Conservation (phyloP, 2,329 filamentous ascomycete genomes). For the Graphilbum fragrans region DNA sequence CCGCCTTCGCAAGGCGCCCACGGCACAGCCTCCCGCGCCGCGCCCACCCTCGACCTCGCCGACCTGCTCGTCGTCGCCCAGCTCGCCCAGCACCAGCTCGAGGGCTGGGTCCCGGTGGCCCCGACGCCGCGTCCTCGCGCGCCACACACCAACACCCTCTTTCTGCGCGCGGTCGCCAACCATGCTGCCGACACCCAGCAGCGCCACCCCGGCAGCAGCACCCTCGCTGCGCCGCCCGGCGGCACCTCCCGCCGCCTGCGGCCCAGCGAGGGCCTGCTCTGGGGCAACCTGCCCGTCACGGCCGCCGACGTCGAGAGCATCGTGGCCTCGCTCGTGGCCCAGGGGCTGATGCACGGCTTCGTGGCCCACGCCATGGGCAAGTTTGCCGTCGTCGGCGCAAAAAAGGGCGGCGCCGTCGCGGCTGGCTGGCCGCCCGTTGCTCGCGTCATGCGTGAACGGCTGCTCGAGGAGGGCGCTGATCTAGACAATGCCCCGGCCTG, state of each 20-base stretch:
- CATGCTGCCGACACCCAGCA: slow-evolving; percentile 18
- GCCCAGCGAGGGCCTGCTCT: slow-evolving; percentile 48
- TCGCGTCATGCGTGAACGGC: slow-evolving; percentile 51
- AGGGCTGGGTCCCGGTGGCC: slow-evolving; percentile 38
- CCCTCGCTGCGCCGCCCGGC: slow-evolving; percentile 33
- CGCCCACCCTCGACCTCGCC: slow-evolving; percentile 62
- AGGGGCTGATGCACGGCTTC: slow-evolving; percentile 74
- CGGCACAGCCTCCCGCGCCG: slow-evolving; percentile 33
- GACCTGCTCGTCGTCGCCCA: slow-evolving; percentile 53
- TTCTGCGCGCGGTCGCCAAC: slow-evolving; percentile 40
- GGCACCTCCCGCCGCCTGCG: slow-evolving; percentile 31
- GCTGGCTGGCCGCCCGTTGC: slow-evolving; percentile 70
- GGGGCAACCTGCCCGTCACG: slow-evolving; percentile 48
- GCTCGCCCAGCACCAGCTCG: slow-evolving; percentile 52
- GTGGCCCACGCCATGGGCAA: slow-evolving; percentile 64
- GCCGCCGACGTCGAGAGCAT: slow-evolving; percentile 63
- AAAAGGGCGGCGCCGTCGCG: slow-evolving; percentile 48
- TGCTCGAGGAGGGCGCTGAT: slow-evolving; percentile 50
- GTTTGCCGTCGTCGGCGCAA: slow-evolving; percentile 73
- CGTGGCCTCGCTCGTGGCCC: slow-evolving; percentile 63
- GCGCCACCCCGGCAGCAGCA: slow-evolving; percentile 3
- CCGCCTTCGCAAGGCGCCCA: slow-evolving; percentile 35
- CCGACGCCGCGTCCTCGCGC: slow-evolving; percentile 20
- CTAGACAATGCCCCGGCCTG: slow-evolving; percentile 18
- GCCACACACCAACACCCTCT: slow-evolving; percentile 34